Base-by-base conservation (phyloP, 805 yeast genomes). In the Hanseniaspora clermontiae region DNA sequence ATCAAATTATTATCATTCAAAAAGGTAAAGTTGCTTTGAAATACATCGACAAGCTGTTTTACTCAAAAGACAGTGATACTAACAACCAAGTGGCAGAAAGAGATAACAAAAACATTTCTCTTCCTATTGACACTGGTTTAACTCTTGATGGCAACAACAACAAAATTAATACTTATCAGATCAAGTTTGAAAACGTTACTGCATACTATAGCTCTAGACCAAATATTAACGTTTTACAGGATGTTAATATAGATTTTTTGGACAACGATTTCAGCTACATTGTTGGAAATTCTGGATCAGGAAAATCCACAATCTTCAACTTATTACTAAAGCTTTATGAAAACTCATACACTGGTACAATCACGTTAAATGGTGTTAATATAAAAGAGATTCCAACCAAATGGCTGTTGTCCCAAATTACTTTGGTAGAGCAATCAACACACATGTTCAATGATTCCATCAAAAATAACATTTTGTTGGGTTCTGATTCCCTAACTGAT, bases 211-310 rank as follows among this genome's bases (percentile, higher is more conserved):
- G 84, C 1, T 68, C 81, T 0, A 74, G 91, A 60, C 72, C 74
- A 0, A 70, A 71, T 1, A 66, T 68, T 0, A 68, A 69, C 1
- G 80, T 79, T 0, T 65, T 93, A 15, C 67, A 74, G 0, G 62
- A 76, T 49, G 70, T 84, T 0, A 63, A 67, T n/a, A 57, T 84
- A 29, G 61, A 61, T 1, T 70, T 89, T 38, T 67, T 72, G 1
- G 66, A 77, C 0, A 74, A 77, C 0, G 61, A 69, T 36, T 64
- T 78, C 7, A 79, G 83, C 1, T 91, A 79, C 62, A 68, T 93
- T 4, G 78, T 93, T 43, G 99, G 99, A 0, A 74, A 76, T 59
- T 89, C 97, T 0, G 99, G 99, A 0, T 82, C 90, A 0, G 98
- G 98, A 0, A 93, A 93, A 66, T 91, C 97, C 0, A 84, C 97